Evolutionary conservation across 768 basidiomycete species (phyloP).

Genomic region (Leccinum boreale): DNA sequence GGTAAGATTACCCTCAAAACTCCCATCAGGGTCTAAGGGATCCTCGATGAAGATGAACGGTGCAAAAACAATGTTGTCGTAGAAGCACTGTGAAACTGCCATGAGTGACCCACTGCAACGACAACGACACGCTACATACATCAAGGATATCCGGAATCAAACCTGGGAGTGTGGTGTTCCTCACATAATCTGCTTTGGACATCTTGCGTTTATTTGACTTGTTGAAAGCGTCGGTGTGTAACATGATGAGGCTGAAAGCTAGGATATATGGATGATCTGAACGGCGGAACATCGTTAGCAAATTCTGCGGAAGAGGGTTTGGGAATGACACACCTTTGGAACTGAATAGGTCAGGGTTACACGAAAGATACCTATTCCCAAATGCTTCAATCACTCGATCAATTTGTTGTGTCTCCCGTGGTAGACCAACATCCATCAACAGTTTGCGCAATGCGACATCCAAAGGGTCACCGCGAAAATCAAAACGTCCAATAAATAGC

Average conservation of each 20-base stretch:
- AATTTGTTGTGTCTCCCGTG: conserved; percentile 97
- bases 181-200: conserved; percentile 91
- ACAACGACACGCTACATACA: conserved; percentile 42
- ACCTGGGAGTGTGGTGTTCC: conserved; percentile 87
- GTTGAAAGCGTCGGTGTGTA: conserved; percentile 98
- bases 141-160: conserved; percentile 81
- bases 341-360: conserved; percentile 78
- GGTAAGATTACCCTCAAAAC: conserved; percentile 38
- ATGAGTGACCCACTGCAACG: conserved; percentile 1
- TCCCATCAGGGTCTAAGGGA: conserved; percentile 63
- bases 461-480: conserved; percentile 76
- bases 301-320: neutral
- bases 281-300: neutral
- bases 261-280: conserved; percentile 92
- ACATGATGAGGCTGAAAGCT: conserved; percentile 97
- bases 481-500: conserved; percentile 71
- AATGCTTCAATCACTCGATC: conserved; percentile 97
- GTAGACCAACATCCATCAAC: conserved; percentile 88
- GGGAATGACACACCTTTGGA: conserved; percentile 56
- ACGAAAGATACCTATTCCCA: conserved; percentile 75
- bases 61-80: conserved; percentile 93
- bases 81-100: conserved; percentile 66
- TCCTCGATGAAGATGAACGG: conserved; percentile 98
- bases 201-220: conserved; percentile 97
- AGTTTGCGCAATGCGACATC: conserved; percentile 89